A percentile compares a stretch with the other conserved stretches of the same genome.
phyloP scores from a whole-genome alignment of 495 filamentous ascomycete genomes.

The Symbiotaphrina buchneri region DNA sequence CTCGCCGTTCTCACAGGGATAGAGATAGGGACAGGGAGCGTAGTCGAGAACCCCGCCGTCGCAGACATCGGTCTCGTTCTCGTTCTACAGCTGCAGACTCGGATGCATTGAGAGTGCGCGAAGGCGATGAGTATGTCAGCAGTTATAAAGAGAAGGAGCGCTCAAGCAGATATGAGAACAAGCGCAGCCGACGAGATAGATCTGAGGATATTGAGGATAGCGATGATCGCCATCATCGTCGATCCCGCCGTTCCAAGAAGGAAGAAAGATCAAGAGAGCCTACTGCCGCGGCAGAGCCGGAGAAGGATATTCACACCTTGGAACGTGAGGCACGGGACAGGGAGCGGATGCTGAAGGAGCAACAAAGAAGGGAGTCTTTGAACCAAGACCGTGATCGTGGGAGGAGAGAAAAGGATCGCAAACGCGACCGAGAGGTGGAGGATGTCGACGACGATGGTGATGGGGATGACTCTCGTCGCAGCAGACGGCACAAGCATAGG shows the following conservation, averaged over 20 bases:
- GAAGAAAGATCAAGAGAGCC: too few species aligned
- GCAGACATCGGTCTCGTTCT: slow-evolving; percentile 8
- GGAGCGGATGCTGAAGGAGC: slow-evolving; percentile 56
- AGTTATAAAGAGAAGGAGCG: too few species aligned
- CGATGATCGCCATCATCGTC: too few species aligned
- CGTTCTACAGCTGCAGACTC: slow-evolving; percentile 1
- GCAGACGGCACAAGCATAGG: background rate
- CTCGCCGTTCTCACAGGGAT: slow-evolving; percentile 18
- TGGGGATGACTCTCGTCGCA: background rate
- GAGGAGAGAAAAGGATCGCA: slow-evolving; percentile 4
- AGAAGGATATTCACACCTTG: slow-evolving; percentile 40
- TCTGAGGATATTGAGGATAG: background rate
- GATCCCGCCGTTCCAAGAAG: too few species aligned
- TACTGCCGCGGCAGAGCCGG: slow-evolving; percentile 2
- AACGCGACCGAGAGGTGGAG: slow-evolving; percentile 1
- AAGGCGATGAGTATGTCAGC: too few species aligned
- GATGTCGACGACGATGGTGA: slow-evolving; percentile 2
- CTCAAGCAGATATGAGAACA: background rate
- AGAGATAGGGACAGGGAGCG: slow-evolving; percentile 13
- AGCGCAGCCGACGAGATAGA: background rate
- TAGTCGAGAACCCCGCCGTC: slow-evolving; percentile 11
- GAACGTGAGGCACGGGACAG: slow-evolving; percentile 58
- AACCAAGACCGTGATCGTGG: slow-evolving; percentile 4
- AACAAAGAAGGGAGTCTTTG: slow-evolving; percentile 32
- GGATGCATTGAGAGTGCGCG: too few species aligned